A percentile compares a stretch with the other conserved stretches of the same genome.
phyloP scores from a whole-genome alignment of 129 eudicot genomes.

The Flaveria trinervia region DNA sequence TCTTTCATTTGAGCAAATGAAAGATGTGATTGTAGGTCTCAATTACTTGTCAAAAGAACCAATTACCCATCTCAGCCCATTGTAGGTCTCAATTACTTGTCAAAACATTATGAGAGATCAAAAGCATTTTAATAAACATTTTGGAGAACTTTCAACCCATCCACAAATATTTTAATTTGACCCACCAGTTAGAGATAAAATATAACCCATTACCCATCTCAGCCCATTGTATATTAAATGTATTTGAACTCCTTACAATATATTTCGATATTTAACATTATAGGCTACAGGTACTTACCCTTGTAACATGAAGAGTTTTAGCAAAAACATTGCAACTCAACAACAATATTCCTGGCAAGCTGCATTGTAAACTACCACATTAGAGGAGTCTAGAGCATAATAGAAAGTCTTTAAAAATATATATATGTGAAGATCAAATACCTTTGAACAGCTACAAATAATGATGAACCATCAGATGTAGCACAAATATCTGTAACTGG shows the following conservation, averaged over 20 bases:
- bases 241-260: no score
- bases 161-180: background rate
- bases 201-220: background rate
- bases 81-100: no score
- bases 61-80: no score
- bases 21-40: no score
- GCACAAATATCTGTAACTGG: constrained; percentile 72
- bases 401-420: background rate
- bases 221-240: background rate
- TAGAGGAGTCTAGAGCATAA: constrained; percentile 16
- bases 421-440: constrained; percentile 13
- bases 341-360: constrained; percentile 81
- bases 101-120: background rate
- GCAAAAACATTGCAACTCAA: constrained; percentile 62
- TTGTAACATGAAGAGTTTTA: constrained; percentile 54
- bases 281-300: constrained; percentile 38
- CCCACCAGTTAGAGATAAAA: background rate
- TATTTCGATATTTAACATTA: background rate
- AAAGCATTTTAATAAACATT: background rate
- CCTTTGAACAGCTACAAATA: constrained; percentile 89
- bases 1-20: no score
- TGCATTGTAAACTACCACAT: constrained; percentile 30
- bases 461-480: constrained; percentile 59
- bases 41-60: no score
- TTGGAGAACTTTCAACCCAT: background rate